Percentiles rank a stretch among this genome's conserved stretches.
Evolutionary conservation across 768 basidiomycete genomes (phyloP).

Genomic region (Pleurotus pulmonarius): DNA sequence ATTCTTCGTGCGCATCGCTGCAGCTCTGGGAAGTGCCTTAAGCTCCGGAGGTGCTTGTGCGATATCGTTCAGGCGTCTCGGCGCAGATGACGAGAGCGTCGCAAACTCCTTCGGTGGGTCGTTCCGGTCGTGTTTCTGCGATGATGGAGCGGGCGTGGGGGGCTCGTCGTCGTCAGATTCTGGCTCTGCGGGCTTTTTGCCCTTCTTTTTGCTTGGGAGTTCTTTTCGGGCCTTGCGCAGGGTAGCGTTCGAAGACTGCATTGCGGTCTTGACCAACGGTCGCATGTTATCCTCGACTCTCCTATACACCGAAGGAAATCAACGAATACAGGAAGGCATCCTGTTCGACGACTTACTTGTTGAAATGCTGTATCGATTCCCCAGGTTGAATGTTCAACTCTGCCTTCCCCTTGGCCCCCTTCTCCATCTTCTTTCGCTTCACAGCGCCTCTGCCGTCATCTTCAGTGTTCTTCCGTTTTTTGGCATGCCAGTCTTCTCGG

Average conservation of each 20-base stretch:
- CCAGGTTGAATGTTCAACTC: constrained; percentile 52
- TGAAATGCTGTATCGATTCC: constrained; percentile 75
- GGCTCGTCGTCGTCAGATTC: constrained; percentile 13
- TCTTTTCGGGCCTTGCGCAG: constrained; percentile 41
- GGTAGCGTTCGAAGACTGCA: constrained; percentile 51
- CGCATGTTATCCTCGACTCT: constrained; percentile 74
- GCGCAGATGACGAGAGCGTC: constrained; percentile 45
- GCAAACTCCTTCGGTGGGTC: constrained; percentile 45
- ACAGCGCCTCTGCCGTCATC: constrained; percentile 20
- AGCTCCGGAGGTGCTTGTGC: constrained; percentile 24
- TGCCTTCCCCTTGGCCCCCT: constrained; percentile 19
- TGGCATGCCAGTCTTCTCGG: constrained; percentile 50
- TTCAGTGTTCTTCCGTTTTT: constrained; percentile 36
- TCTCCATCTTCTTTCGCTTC: constrained; percentile 13
- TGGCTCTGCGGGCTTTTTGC: constrained; percentile 11
- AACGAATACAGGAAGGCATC: no score
- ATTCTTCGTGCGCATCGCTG: constrained; percentile 11
- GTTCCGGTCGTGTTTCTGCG: constrained; percentile 14
- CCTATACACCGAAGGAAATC: constrained; percentile 28
- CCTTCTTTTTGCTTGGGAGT: constrained; percentile 14
- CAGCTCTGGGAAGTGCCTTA: constrained; percentile 47
- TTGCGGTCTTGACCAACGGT: constrained; percentile 56
- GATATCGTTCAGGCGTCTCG: constrained; percentile 68
- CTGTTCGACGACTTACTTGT: constrained; percentile 40
- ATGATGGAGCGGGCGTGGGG: constrained; percentile 11